phyloP scores from a whole-genome alignment of 192 early-diverging fungal species.

The Kappamyces sp. region DNA sequence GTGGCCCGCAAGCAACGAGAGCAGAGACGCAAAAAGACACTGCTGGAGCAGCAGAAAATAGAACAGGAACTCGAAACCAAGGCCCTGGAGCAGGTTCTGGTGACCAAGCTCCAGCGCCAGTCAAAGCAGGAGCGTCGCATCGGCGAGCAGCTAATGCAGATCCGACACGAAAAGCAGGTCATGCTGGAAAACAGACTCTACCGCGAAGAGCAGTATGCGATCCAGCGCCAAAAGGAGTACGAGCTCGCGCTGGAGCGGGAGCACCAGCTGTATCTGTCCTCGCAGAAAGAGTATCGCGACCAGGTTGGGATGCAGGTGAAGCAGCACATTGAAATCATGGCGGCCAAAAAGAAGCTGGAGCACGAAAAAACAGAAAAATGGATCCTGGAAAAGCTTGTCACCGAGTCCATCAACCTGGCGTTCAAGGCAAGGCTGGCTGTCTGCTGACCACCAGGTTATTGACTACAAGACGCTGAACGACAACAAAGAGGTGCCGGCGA shows the following conservation, averaged over 20 bases:
- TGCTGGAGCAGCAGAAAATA: constrained; percentile 40
- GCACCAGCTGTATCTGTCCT: constrained; percentile 29
- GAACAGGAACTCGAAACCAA: constrained; percentile 41
- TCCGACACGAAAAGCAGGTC: constrained; percentile 53
- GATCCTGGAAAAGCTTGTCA: constrained; percentile 31
- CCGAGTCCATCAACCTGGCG: constrained; percentile 43
- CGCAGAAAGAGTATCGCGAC: constrained; percentile 37
- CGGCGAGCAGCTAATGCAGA: constrained; percentile 54
- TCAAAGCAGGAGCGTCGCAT: constrained; percentile 60
- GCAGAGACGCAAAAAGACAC: constrained; percentile 40
- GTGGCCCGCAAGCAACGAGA: constrained; percentile 42
- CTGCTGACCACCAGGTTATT: constrained; percentile 26
- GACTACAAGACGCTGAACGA: constrained; percentile 52
- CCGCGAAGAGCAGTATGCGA: constrained; percentile 50
- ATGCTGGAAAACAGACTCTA: constrained; percentile 46
- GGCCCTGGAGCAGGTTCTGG: constrained; percentile 38
- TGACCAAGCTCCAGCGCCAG: constrained; percentile 42
- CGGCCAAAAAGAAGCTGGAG: constrained; percentile 28
- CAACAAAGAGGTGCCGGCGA: constrained; percentile 37
- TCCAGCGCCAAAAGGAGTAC: constrained; percentile 50
- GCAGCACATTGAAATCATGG: constrained; percentile 49
- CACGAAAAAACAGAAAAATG: constrained; percentile 19
- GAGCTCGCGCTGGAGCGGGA: constrained; percentile 48
- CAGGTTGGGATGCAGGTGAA: constrained; percentile 35
- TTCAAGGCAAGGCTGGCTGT: constrained; percentile 34